Percentiles rank a stretch among this genome's conserved stretches.
Conservation (phyloP, 805 yeast species). For the Candida michaelii region DNA sequence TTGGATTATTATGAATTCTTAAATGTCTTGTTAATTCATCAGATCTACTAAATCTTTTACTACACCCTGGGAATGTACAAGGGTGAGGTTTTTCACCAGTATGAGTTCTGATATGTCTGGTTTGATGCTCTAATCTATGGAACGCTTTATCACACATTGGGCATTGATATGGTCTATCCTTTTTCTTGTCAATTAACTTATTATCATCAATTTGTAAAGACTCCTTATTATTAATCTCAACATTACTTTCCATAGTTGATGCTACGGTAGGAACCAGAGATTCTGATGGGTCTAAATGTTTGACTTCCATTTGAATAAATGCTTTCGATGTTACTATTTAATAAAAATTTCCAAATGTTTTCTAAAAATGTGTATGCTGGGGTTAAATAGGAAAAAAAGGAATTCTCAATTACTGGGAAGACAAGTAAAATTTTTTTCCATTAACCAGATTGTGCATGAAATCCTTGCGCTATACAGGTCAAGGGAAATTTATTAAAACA, state of each 20-base stretch:
- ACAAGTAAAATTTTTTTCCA: conserved; percentile 4
- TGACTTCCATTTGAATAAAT: background rate
- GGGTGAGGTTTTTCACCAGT: conserved; percentile 92
- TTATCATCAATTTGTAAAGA: conserved; percentile 27
- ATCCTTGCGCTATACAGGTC: background rate
- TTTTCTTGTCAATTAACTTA: conserved; percentile 14
- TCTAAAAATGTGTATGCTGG: background rate
- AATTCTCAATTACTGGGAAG: conserved; percentile 1
- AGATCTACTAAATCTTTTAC: conserved; percentile 72
- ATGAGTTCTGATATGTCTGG: conserved; percentile 88
- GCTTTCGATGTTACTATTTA: no score
- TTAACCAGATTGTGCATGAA: background rate
- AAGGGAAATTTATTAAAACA: background rate
- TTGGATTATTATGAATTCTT: conserved; percentile 70
- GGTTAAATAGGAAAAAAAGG: conserved; percentile 2
- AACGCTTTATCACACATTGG: conserved; percentile 83
- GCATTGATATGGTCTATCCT: conserved; percentile 75
- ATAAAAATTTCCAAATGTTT: background rate
- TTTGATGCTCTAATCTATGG: conserved; percentile 86
- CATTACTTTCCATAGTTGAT: conserved; percentile 13
- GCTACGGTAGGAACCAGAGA: background rate
- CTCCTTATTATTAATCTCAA: conserved; percentile 40
- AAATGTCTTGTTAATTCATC: conserved; percentile 88
- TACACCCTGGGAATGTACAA: conserved; percentile 82
- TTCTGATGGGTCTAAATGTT: background rate